Conservation (phyloP, 2,329 filamentous ascomycete genomes). For the Alternaria atra region DNA sequence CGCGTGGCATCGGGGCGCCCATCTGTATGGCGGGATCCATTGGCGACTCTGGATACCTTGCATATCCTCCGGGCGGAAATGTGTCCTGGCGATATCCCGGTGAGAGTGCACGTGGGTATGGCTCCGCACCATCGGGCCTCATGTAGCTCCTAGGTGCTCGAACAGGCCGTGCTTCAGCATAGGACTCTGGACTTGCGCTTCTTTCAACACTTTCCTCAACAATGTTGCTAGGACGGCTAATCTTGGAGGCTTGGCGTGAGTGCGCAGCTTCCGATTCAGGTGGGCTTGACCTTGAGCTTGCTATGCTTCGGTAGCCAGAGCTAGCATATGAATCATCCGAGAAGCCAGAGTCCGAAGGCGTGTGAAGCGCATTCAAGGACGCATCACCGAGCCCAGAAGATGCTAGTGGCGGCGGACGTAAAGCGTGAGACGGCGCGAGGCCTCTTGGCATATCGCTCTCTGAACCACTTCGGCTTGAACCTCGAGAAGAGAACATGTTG, state of each 20-base stretch:
- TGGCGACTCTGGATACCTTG: slow-evolving; percentile 47
- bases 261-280: slow-evolving; percentile 48
- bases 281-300: slow-evolving; percentile 52
- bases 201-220: slow-evolving; percentile 38
- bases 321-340: slow-evolving; percentile 51
- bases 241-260: slow-evolving; percentile 45
- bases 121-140: slow-evolving; percentile 31
- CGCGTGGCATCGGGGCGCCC: slow-evolving; percentile 35
- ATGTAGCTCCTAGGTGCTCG: slow-evolving; percentile 32
- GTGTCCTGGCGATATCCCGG: slow-evolving; percentile 23
- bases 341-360: slow-evolving; percentile 52
- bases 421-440: slow-evolving; percentile 10
- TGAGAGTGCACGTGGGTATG: slow-evolving; percentile 31
- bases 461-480: slow-evolving; percentile 34
- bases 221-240: slow-evolving; percentile 31
- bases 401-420: slow-evolving; percentile 36
- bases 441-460: slow-evolving; percentile 15
- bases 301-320: slow-evolving; percentile 44
- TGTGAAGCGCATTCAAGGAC: slow-evolving; percentile 44
- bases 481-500: slow-evolving; percentile 35
- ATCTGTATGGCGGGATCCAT: slow-evolving; percentile 53
- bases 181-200: slow-evolving; percentile 43
- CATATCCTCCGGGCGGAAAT: slow-evolving; percentile 18
- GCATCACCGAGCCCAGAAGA: slow-evolving; percentile 32
- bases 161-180: slow-evolving; percentile 28